A percentile compares a stretch with the other conserved stretches of the same genome.
phyloP scores from a whole-genome alignment of 108 stramenopile species.

The Cyclotella cryptica region DNA sequence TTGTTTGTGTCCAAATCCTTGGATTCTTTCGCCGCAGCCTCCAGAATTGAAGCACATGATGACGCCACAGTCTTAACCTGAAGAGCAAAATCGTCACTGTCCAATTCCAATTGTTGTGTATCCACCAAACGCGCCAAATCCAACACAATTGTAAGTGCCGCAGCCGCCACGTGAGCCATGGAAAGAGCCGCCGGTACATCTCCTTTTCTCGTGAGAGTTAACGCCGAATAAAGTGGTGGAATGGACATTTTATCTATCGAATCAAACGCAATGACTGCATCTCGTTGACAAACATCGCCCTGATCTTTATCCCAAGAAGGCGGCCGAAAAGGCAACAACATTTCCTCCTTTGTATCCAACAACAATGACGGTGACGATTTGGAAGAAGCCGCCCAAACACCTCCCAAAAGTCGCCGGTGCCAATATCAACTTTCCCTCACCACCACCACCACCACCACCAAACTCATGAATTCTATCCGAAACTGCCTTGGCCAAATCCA shows the following conservation, averaged over 20 bases:
- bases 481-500: slow-evolving; percentile 79
- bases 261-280: slow-evolving; percentile 57
- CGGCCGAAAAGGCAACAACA: slow-evolving; percentile 53
- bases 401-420: slow-evolving; percentile 67
- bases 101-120: background rate
- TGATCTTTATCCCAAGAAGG: slow-evolving; percentile 6
- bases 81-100: background rate
- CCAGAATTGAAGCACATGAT: slow-evolving; percentile 28
- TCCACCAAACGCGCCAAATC: slow-evolving; percentile 45
- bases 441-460: background rate
- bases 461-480: slow-evolving; percentile 25
- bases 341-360: slow-evolving; percentile 71
- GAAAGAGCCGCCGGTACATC: slow-evolving; percentile 27
- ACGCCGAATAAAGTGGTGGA: slow-evolving; percentile 43
- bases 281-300: background rate
- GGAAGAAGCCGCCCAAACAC: slow-evolving; percentile 61
- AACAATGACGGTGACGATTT: slow-evolving; percentile 57
- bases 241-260: slow-evolving; percentile 31
- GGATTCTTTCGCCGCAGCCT: slow-evolving; percentile 23
- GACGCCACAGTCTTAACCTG: slow-evolving; percentile 41
- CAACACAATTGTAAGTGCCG: slow-evolving; percentile 35
- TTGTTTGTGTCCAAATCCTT: background rate
- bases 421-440: slow-evolving; percentile 44
- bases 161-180: slow-evolving; percentile 47
- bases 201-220: slow-evolving; percentile 26